Evolutionary conservation across 75 land plant species (phyloP), one percentile per base, ranked within the genome.

Genomic region (Ceratopteris richardii): DNA sequence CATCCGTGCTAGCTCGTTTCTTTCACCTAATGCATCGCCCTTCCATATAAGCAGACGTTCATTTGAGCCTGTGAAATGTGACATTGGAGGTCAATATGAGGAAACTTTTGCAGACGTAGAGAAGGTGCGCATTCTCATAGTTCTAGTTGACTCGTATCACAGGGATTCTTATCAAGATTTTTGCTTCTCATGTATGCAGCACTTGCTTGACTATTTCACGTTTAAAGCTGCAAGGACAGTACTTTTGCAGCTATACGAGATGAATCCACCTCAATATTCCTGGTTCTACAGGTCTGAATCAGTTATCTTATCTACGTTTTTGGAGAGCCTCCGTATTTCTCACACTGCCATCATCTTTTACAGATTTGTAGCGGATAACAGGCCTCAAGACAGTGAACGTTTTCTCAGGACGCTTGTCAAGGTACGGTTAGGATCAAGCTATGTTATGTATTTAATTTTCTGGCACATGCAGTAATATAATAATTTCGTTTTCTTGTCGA

Each of bases 221-320:
- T 83, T 73, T 74, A 95, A 90, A 63, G 96, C 99, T 25, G 84
- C 80, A 26, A 81, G 85, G 67, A 86, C 91, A 29, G 99, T 95
- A 41, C 75, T 95, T 37, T 66, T 75, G 56, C 99, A 95, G 70
- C 91, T 95, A 7, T 86, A 87, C 53, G 99, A 95, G 72, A 86
- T 95, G 99, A 95, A 95, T 40, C 99, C 99, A 16, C 62, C 82
- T 17, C 77, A 83, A 31, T 95, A 95, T 51, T 70, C 54, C 39
- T 95, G 91, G 96, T 75, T 95, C 29, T 95, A 95, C 56, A 73
- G 90, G 99, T 95, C 66, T 28, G n/a, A n/a, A n/a, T n/a, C n/a
- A n/a, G n/a, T n/a, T n/a, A n/a, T n/a, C n/a, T n/a, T n/a, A n/a
- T n/a, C n/a, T n/a, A n/a, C n/a, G n/a, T n/a, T n/a, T n/a, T n/a